These are phyloP conservation scores for Fusarium graminum DNA, from an alignment of 2,329 filamentous ascomycete genomes.

Conservation along the genomic window DNA sequence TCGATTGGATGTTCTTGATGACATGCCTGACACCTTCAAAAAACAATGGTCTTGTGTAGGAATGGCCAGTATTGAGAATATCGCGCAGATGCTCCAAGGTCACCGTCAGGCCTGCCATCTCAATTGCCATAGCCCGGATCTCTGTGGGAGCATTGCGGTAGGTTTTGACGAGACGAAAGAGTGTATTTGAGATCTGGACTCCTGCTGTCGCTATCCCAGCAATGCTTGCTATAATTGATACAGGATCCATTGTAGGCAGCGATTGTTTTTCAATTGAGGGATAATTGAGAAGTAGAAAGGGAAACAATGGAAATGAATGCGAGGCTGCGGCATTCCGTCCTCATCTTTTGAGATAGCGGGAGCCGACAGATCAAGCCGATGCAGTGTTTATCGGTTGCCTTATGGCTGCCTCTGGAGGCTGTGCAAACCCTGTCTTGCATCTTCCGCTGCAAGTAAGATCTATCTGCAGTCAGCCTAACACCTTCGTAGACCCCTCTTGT, in stretches of 20 bases:
- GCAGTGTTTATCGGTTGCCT: constrained; percentile 5
- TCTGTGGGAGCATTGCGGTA: constrained; percentile 19
- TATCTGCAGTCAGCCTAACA: constrained; percentile 6
- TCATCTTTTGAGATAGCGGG: not conserved
- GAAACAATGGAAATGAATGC: not conserved
- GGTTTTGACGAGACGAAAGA: constrained; percentile 22
- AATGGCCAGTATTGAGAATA: constrained; percentile 6
- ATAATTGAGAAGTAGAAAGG: too few relatives aligned
- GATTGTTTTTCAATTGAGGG: not conserved
- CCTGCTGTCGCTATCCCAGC: constrained; percentile 36
- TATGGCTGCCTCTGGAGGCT: constrained; percentile 22
- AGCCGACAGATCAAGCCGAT: not conserved
- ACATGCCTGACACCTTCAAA: constrained; percentile 7
- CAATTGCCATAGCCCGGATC: constrained; percentile 11
- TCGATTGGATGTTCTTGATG: constrained; percentile 17
- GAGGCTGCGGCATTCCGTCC: not conserved
- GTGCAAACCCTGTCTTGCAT: constrained; percentile 13
- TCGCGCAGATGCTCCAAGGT: constrained; percentile 27
- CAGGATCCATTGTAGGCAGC: constrained; percentile 22
- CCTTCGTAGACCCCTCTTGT: too few relatives aligned
- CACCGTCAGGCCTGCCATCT: constrained; percentile 19
- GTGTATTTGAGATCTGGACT: constrained; percentile 19
- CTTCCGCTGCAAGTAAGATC: constrained; percentile 10
- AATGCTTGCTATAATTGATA: constrained; percentile 33
- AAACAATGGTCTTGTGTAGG: constrained; percentile 6